A percentile compares a stretch with the other conserved stretches of the same genome.
Conservation (phyloP, 208 protist genomes). For the Acanthamoeba sp. region DNA sequence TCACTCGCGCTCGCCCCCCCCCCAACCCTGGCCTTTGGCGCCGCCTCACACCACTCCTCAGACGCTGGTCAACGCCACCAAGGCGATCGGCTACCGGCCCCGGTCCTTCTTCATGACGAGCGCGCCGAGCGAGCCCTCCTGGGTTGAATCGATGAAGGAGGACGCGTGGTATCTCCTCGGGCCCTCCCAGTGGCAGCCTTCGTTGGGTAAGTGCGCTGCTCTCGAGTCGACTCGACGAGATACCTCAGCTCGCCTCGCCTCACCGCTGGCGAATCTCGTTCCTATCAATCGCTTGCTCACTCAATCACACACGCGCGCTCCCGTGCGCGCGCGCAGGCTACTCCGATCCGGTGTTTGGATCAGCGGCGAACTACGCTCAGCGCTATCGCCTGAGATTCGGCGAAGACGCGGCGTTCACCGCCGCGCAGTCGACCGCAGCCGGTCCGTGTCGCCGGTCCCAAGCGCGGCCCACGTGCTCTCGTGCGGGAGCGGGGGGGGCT, state of each 20-base stretch:
- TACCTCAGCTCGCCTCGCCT: neutral
- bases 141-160: neutral
- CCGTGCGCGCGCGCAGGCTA: neutral
- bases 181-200: constrained; percentile 31
- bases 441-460: neutral
- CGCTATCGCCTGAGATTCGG: neutral
- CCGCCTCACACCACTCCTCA: neutral
- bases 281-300: too few species aligned
- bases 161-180: constrained; percentile 33
- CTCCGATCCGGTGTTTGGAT: constrained; percentile 11
- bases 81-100: constrained; percentile 4
- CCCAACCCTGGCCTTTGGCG: neutral
- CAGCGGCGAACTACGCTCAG: neutral
- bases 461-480: too few species aligned
- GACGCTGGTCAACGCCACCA: constrained; percentile 33
- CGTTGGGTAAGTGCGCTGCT: neutral
- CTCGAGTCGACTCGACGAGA: too few species aligned
- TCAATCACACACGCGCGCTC: neutral
- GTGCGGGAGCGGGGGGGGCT: too few species aligned
- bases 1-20: too few species aligned
- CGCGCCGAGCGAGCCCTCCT: constrained; percentile 42
- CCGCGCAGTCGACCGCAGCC: neutral
- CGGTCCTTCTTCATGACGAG: constrained; percentile 45
- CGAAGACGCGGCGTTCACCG: neutral
- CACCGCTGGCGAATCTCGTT: too few species aligned